These are phyloP conservation scores for Platanus orientalis DNA, from an alignment of 164 flowering plant genomes.

Conservation along the genomic window DNA sequence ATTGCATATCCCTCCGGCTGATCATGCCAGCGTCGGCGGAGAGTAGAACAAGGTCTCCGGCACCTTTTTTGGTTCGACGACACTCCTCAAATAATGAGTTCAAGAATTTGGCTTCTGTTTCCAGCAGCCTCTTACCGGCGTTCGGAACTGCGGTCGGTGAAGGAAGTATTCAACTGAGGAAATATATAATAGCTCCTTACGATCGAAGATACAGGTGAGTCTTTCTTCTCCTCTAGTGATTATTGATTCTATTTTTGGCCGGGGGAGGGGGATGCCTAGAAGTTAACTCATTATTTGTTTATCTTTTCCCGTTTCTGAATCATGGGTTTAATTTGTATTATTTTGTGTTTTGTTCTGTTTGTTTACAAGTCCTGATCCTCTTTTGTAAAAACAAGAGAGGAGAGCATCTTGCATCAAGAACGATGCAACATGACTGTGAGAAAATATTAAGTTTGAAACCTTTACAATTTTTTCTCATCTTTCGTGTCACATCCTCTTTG, in stretches of 20 bases:
- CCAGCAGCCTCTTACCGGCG: conserved; percentile 80
- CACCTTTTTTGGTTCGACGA: conserved; percentile 35
- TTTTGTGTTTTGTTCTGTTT: too few species aligned
- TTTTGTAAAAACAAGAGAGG: too few species aligned
- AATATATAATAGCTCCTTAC: conserved; percentile 60
- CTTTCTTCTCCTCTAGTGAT: neutral
- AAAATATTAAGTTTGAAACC: too few species aligned
- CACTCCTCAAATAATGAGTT: conserved; percentile 38
- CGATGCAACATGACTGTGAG: too few species aligned
- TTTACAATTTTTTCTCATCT: too few species aligned
- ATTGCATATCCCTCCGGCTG: too few species aligned
- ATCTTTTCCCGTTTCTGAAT: neutral
- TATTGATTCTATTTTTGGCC: too few species aligned
- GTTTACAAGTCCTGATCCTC: too few species aligned
- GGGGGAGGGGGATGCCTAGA: too few species aligned
- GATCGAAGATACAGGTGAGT: conserved; percentile 70
- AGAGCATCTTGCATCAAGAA: too few species aligned
- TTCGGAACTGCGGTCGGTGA: conserved; percentile 72
- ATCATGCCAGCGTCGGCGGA: neutral
- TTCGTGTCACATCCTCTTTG: too few species aligned
- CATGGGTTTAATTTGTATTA: too few species aligned
- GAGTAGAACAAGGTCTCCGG: neutral
- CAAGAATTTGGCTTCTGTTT: conserved; percentile 56
- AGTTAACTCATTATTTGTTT: neutral
- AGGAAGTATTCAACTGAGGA: conserved; percentile 31